A percentile compares a stretch with the other conserved stretches of the same genome.
phyloP scores from a whole-genome alignment of 2,329 filamentous ascomycete species.

The Raffaelea ambrosiae region DNA sequence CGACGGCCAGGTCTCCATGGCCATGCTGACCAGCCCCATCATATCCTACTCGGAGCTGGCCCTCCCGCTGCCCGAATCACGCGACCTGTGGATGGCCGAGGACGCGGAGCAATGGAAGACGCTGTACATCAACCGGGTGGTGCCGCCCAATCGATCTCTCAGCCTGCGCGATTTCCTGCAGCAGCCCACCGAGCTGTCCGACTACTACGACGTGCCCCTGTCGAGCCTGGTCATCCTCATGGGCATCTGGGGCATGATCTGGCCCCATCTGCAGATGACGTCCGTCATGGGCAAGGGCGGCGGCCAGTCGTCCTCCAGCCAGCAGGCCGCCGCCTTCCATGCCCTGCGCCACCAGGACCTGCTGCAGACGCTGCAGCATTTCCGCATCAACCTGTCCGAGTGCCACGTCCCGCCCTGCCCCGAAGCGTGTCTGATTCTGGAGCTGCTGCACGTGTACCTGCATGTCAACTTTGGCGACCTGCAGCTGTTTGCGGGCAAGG shows the following conservation, averaged over 20 bases:
- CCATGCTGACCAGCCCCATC: slow-evolving; percentile 53
- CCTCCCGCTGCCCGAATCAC: slow-evolving; percentile 54
- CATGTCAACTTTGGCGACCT: slow-evolving; percentile 57
- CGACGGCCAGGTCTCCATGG: slow-evolving; percentile 60
- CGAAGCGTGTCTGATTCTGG: slow-evolving; percentile 33
- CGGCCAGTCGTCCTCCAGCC: background rate
- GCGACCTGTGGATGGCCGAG: slow-evolving; percentile 57
- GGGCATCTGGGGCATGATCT: slow-evolving; percentile 9
- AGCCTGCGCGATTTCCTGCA: slow-evolving; percentile 6
- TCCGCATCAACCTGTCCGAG: slow-evolving; percentile 15
- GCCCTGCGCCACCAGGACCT: slow-evolving; percentile 50
- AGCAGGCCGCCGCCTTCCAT: background rate
- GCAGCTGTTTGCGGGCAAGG: slow-evolving; percentile 58
- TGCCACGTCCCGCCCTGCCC: background rate
- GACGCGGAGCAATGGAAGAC: slow-evolving; percentile 57
- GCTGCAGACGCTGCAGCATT: slow-evolving; percentile 43
- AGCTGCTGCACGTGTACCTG: slow-evolving; percentile 53
- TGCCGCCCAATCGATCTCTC: background rate
- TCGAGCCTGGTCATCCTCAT: slow-evolving; percentile 3
- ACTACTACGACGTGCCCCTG: slow-evolving; percentile 1
- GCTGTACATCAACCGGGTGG: slow-evolving; percentile 36
- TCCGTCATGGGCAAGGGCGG: background rate
- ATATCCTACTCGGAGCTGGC: slow-evolving; percentile 63
- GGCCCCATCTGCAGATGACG: slow-evolving; percentile 6
- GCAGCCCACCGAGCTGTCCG: slow-evolving; percentile 1